Conservation (phyloP, 2,329 filamentous ascomycete genomes). For the Karstenula rhodostoma region DNA sequence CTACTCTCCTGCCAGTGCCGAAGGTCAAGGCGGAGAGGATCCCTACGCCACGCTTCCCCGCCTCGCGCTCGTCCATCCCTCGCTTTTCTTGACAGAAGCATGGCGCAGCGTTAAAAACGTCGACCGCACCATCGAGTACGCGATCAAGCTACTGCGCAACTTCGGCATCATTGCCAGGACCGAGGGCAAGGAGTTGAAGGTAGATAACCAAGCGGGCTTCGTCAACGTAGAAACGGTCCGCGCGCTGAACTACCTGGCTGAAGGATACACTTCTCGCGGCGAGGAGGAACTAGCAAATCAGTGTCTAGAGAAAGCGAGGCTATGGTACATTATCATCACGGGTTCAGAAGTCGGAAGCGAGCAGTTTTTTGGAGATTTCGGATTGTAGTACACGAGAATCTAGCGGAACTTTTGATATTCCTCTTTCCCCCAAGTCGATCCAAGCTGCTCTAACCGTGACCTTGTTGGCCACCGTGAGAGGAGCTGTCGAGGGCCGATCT, state of each 20-base stretch:
- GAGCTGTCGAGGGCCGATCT: neutral
- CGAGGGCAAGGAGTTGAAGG: slow-evolving; percentile 16
- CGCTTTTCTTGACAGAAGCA: slow-evolving; percentile 32
- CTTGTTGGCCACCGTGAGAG: neutral
- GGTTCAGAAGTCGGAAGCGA: slow-evolving; percentile 29
- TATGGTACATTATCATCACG: slow-evolving; percentile 30
- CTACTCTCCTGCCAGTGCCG: slow-evolving; percentile 13
- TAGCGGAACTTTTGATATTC: neutral
- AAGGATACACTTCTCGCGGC: slow-evolving; percentile 25
- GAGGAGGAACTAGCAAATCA: slow-evolving; percentile 19
- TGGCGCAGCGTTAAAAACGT: slow-evolving; percentile 30
- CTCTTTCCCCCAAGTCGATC: neutral
- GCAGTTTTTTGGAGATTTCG: slow-evolving; percentile 26
- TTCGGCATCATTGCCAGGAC: slow-evolving; percentile 28
- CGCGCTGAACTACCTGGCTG: slow-evolving; percentile 31
- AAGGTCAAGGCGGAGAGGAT: slow-evolving; percentile 15
- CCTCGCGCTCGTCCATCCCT: slow-evolving; percentile 34
- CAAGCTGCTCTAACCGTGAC: neutral
- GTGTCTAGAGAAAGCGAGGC: slow-evolving; percentile 23
- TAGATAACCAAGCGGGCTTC: slow-evolving; percentile 25
- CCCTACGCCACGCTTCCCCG: slow-evolving; percentile 25
- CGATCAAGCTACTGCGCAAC: slow-evolving; percentile 28
- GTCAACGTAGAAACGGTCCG: slow-evolving; percentile 34
- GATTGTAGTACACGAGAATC: neutral
- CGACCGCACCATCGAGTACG: slow-evolving; percentile 31